Conservation (phyloP, 1,284 basidiomycete genomes). For the Sporisorium reilianum region DNA sequence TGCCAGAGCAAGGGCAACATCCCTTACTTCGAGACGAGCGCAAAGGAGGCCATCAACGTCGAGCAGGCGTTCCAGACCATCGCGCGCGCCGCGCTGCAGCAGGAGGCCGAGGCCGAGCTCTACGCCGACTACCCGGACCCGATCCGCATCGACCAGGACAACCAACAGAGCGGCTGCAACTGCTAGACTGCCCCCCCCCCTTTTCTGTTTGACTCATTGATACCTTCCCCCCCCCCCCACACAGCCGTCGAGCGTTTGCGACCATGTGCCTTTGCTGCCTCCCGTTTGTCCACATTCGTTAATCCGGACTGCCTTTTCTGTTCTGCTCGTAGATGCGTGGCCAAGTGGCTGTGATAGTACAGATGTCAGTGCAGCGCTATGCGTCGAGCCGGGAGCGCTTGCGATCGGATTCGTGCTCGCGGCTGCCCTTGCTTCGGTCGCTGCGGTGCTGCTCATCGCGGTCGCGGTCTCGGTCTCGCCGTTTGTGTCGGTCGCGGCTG, state of each 20-base stretch:
- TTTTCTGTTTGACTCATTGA: slow-evolving; percentile 1
- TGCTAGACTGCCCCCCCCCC: slow-evolving; percentile 73
- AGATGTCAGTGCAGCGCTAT: too few species aligned
- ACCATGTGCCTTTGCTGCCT: background rate
- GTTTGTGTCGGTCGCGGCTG: slow-evolving; percentile 7
- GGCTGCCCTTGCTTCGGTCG: background rate
- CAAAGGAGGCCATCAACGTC: slow-evolving; percentile 99
- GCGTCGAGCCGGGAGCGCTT: slow-evolving; percentile 27
- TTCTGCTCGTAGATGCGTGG: background rate
- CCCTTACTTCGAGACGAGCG: slow-evolving; percentile 99
- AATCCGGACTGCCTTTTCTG: background rate
- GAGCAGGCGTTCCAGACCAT: slow-evolving; percentile 99
- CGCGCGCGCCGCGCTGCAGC: slow-evolving; percentile 96
- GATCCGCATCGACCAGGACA: slow-evolving; percentile 94
- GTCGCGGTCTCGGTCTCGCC: slow-evolving; percentile 2
- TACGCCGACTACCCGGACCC: slow-evolving; percentile 99
- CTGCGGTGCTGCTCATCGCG: background rate
- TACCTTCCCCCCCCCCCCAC: slow-evolving; percentile 15
- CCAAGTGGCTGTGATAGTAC: background rate
- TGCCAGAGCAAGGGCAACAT: slow-evolving; percentile 99
- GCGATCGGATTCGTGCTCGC: slow-evolving; percentile 17
- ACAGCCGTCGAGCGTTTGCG: background rate
- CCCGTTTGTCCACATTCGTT: background rate
- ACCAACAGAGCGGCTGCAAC: slow-evolving; percentile 89
- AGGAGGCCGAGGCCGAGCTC: slow-evolving; percentile 94